Evolutionary conservation across 2,329 filamentous ascomycete species (phyloP).

Genomic region (Trichoderma koningii): DNA sequence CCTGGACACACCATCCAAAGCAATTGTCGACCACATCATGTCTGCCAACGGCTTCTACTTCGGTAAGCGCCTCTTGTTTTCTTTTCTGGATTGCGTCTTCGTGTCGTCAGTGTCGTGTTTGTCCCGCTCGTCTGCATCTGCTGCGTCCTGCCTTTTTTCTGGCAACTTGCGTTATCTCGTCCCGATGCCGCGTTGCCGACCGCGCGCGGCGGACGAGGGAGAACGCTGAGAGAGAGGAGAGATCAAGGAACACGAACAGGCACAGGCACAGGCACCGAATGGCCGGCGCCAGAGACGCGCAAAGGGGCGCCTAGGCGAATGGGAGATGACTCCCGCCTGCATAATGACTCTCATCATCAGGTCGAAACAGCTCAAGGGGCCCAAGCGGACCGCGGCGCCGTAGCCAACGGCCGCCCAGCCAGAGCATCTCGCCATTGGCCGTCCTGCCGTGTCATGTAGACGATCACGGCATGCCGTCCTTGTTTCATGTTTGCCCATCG

Average conservation of each 20-base stretch:
- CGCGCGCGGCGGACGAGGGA: background rate
- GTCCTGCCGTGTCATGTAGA: constrained; percentile 37
- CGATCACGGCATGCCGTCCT: constrained; percentile 34
- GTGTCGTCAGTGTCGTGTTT: background rate
- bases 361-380: constrained; percentile 20
- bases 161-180: background rate
- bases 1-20: background rate
- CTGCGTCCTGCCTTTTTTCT: too few relatives aligned
- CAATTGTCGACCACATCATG: constrained; percentile 25
- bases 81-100: constrained; percentile 1
- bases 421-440: constrained; percentile 31
- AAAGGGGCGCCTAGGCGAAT: constrained; percentile 9
- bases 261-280: background rate
- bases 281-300: constrained; percentile 17
- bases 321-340: background rate
- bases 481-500: constrained; percentile 33
- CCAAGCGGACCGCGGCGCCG: constrained; percentile 5
- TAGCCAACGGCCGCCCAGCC: background rate
- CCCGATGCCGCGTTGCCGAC: constrained; percentile 16
- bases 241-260: too few relatives aligned
- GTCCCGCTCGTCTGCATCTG: background rate
- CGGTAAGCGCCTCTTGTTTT: constrained; percentile 17
- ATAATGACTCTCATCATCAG: constrained; percentile 4
- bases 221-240: too few relatives aligned
- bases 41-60: constrained; percentile 26